Evolutionary conservation across 306 rosid genomes (phyloP).

Genomic region (Cucurbita argyrosperma): DNA sequence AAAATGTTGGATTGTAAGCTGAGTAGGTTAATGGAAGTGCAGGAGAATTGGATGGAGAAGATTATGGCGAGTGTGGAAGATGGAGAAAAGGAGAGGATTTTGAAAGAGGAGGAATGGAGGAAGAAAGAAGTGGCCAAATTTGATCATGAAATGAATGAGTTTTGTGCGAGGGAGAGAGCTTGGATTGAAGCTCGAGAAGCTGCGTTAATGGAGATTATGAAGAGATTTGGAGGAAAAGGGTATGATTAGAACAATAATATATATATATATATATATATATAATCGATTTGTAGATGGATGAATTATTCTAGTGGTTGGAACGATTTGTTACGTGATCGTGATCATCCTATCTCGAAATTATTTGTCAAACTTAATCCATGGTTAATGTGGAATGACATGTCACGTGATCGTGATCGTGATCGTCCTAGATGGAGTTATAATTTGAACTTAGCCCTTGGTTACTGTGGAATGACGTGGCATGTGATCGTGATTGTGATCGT

Average conservation of each 20-base stretch:
- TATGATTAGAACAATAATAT: not conserved
- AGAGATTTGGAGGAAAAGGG: slow-evolving; percentile 12
- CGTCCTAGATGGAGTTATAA: no score
- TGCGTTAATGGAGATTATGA: slow-evolving; percentile 39
- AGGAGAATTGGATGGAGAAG: slow-evolving; percentile 63
- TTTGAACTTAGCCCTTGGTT: no score
- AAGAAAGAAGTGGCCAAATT: slow-evolving; percentile 31
- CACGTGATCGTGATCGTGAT: no score
- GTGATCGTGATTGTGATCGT: no score
- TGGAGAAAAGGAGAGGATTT: slow-evolving; percentile 38
- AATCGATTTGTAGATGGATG: no score
- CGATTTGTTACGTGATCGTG: no score
- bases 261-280: no score
- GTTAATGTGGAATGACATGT: no score
- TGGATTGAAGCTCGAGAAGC: slow-evolving; percentile 56
- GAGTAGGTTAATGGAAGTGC: slow-evolving; percentile 46
- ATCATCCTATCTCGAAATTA: not conserved
- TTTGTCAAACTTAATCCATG: not conserved
- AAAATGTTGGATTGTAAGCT: slow-evolving; percentile 41
- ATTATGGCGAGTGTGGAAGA: slow-evolving; percentile 37
- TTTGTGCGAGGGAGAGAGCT: slow-evolving; percentile 64
- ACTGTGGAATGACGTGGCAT: no score
- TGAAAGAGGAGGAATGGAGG: slow-evolving; percentile 50
- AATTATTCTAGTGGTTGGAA: no score
- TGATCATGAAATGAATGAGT: slow-evolving; percentile 27